These are phyloP conservation scores for Neurospora cerealis DNA, from an alignment of 495 filamentous ascomycete genomes.

Conservation along the genomic window DNA sequence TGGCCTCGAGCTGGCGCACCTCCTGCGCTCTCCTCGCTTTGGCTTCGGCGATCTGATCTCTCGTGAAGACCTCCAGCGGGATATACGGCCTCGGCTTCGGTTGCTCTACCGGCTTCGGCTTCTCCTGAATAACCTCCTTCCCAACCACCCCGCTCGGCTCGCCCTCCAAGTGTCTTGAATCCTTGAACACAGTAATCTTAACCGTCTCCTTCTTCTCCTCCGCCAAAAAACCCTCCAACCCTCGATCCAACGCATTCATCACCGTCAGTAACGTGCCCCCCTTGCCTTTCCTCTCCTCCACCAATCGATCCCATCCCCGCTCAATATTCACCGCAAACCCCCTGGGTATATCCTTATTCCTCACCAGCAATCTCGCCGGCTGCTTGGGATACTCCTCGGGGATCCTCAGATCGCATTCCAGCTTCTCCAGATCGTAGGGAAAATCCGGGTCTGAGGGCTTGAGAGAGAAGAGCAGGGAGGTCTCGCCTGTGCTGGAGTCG, in stretches of 20 bases:
- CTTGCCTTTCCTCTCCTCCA: conserved; percentile 30
- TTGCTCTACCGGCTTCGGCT: too few species aligned
- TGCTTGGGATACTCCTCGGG: conserved; percentile 51
- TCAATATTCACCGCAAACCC: conserved; percentile 77
- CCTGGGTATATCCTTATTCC: conserved; percentile 68
- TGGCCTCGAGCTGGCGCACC: conserved; percentile 64
- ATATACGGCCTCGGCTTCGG: conserved; percentile 28
- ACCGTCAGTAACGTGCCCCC: conserved; percentile 54
- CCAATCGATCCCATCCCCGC: conserved; percentile 62
- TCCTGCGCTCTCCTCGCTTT: conserved; percentile 54
- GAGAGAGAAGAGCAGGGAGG: conserved; percentile 52
- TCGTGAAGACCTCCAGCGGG: conserved; percentile 36
- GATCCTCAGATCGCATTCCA: conserved; percentile 66
- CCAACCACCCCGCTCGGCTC: not conserved
- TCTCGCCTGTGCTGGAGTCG: conserved; percentile 36
- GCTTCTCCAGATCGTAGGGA: conserved; percentile 61
- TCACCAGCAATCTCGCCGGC: conserved; percentile 51
- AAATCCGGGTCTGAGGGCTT: conserved; percentile 83
- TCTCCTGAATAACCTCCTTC: too few species aligned
- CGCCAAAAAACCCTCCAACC: conserved; percentile 62
- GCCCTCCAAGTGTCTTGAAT: conserved; percentile 30
- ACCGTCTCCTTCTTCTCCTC: conserved; percentile 68
- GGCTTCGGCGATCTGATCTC: conserved; percentile 51
- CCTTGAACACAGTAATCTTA: conserved; percentile 62
- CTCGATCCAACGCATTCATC: conserved; percentile 63